Base-by-base conservation (phyloP, 2,329 filamentous ascomycete species). In the Pyrenochaeta sp. region DNA sequence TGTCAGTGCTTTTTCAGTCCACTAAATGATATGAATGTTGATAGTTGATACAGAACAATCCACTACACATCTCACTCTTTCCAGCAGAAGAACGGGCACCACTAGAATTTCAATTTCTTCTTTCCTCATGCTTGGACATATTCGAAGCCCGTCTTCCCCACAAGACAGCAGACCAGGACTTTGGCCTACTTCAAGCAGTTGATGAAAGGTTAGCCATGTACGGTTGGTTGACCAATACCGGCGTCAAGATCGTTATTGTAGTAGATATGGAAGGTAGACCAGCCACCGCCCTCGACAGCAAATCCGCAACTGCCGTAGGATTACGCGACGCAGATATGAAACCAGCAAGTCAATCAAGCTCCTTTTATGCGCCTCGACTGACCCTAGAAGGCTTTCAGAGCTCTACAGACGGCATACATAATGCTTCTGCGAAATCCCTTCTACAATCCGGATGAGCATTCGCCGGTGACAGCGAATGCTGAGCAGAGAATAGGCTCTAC, bases 161-260 rank as follows among this genome's bases (percentile, higher is more conserved):
- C 63, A 87, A 88, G 61, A 83, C 81, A 15, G 76, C 83, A 46
- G 88, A 90, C 36, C 91, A 94, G 60, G 93, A 97, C 69, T 87
- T 94, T 56, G 93, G 94, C 20, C 82, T 97, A 9, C 81, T 99
- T 36, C 93, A 97, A 74, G 91, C 92, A 46, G 81, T 97, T 47
- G 94, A 97, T 75, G 93, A 99, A 75, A 84, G 92, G 18, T 81
- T 97, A 32, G 91, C 92, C 23, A 88, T 91, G 57, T 99, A 97
- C 76, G 94, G 94, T 62, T 96, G 90, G 84, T 83, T 97, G 72
- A 96, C 94, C 43, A 97, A 96, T 73, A 97, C 94, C 18, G 91
- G 91, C 27, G 85, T 96, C 53, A 92, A 93, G 68, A 86, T 99
- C 65, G 85, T 97, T 22, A 87, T 91, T 51, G 84, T 96, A 3